Evolutionary conservation across 2,329 filamentous ascomycete species (phyloP), one percentile per base, ranked within the genome.

Genomic region (Pseudopyrenochaeta lycopersici): DNA sequence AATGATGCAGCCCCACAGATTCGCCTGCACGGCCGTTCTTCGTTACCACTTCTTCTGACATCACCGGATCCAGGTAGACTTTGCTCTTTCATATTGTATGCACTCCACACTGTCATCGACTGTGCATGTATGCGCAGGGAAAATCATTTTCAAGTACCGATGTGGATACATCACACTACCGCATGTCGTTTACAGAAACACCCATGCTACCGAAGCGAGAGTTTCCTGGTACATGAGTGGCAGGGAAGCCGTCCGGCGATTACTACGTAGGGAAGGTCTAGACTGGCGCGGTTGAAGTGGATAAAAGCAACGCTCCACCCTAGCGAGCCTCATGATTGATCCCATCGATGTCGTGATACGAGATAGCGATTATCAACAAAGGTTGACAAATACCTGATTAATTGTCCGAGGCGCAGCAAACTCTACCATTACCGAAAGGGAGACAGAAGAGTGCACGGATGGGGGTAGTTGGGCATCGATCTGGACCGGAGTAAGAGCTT

Each of bases 361-460:
- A 39, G 14, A 39, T 14, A 23, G 14, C 36, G 18, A 39, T 23
- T 14, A 39, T 23, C 18, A 23, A 39, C 10, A 39, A 27, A 27
- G 4, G 9, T 30, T 64, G 62, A 61, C 57, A 58, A 63, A 63
- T 60, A 46, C 38, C 21, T 36, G 36, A 52, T 35, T 40, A 63
- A 58, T 59, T 58, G 27, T 64, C 60, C 60, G 55, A 38, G 15
- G 31, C 17, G 23, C 23, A 27, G 23, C 23, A 27, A 27, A 27
- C 23, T 27, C 23, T 27, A 27, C 9, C 23, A 27, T 9, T 27
- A 9, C 9, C 23, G 23, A 27, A 27, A 27, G 9, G 23, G 23
- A 17, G 4, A 11, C 4, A 11, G 5, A 5, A 11, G 12, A 11
- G 32, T 11, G 32, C 32, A 17, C 32, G 15, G 32, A 35, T 35